Evolutionary conservation across 805 yeast species (phyloP), one percentile per base, ranked within the genome.

Genomic region (Wickerhamomyces tratensis): DNA sequence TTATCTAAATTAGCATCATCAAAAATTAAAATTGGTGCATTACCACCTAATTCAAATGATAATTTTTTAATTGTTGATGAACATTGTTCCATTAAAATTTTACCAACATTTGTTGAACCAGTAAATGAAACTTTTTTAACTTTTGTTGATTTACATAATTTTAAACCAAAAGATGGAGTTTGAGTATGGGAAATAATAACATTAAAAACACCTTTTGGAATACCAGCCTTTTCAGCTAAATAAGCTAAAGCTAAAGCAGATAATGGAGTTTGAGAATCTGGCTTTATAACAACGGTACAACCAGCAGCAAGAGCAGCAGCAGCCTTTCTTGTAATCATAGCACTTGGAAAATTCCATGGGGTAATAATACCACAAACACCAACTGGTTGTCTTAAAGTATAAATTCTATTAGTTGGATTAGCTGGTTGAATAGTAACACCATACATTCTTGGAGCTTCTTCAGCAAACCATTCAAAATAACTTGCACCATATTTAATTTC

Each of bases 401-500:
- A 63, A 25, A 73, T 72, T 56, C 79, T 69, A 51, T 72, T 76
- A 41, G 68, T 59, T 39, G 69, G 64, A 51, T 70, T 72, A 25
- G 69, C 46, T 9, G 82, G 78, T 50, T 74, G 81, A 44, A 76
- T 76, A 3, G 79, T 73, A 44, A 69, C 64, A 39, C 83, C 81
- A 51, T 75, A 74, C 29, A 67, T 54, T 47, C 82, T 59, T 49
- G 76, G 72, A 12, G 81, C 79, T 51, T 75, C 82, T 55, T 75
- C 81, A 31, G 94, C 71, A 57, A 79, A 89, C 96, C 97, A 89
- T 56, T 86, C 88, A 59, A 86, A 83, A 61, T 83, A 88, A 7
- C 85, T 74, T 5, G 83, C 82, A 29, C 76, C 79, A 49, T 77
- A 77, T 50, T 68, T 73, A 45, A 76, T 57, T 52, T 77, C 82